Evolutionary conservation across 805 yeast genomes (phyloP).

Genomic region (Isabelozyma rhagii): DNA sequence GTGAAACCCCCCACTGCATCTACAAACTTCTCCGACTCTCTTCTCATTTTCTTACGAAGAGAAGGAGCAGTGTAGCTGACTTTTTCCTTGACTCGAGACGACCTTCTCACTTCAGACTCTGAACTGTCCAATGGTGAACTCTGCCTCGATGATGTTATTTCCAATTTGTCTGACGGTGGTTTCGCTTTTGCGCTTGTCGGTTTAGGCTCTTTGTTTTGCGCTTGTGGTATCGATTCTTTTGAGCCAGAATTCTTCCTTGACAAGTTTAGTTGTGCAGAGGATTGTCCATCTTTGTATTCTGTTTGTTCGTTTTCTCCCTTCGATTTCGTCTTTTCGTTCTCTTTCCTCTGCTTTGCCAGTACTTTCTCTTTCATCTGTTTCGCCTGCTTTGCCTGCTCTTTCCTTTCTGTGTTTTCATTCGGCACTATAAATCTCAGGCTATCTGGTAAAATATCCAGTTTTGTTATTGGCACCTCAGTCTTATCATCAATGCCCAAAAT

Average conservation of each 20-base stretch:
- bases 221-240: neutral
- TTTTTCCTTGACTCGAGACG: conserved; percentile 53
- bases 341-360: neutral
- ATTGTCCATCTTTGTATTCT: too few relatives aligned
- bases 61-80: conserved; percentile 71
- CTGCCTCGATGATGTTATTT: too few relatives aligned
- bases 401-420: neutral
- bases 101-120: conserved; percentile 16
- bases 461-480: neutral
- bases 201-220: neutral
- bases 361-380: neutral
- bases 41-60: conserved; percentile 63
- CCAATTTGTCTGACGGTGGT: neutral
- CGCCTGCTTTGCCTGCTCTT: neutral
- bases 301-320: too few relatives aligned
- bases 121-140: too few relatives aligned
- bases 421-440: neutral
- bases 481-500: neutral
- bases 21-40: conserved; percentile 55
- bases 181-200: neutral
- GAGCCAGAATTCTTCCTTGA: too few relatives aligned
- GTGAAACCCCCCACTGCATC: conserved; percentile 51
- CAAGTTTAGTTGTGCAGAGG: too few relatives aligned
- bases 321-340: too few relatives aligned
- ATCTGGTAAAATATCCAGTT: neutral